A percentile compares a stretch with the other conserved stretches of the same genome.
Evolutionary conservation across 805 yeast species (phyloP).

Genomic region (Lipomyces japonicus): DNA sequence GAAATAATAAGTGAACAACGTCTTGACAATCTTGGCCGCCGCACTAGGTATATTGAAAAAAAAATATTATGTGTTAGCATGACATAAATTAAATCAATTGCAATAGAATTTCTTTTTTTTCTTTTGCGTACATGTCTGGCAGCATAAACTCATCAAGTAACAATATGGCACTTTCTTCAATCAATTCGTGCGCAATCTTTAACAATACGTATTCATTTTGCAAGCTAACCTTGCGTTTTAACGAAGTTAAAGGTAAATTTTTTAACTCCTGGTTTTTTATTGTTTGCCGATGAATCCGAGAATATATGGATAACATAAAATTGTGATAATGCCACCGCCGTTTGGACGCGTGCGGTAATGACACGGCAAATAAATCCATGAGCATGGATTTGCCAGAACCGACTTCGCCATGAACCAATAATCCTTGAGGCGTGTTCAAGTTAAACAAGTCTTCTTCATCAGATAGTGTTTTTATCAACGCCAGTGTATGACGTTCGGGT

Average conservation of each 20-base stretch:
- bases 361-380: conserved; percentile 65
- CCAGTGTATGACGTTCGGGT: conserved; percentile 31
- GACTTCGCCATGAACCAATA: conserved; percentile 47
- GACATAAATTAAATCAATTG: too few species aligned
- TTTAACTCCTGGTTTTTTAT: conserved; percentile 1
- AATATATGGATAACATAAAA: conserved; percentile 64
- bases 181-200: conserved; percentile 64
- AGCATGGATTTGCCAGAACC: conserved; percentile 75
- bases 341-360: conserved; percentile 60
- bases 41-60: conserved; percentile 41
- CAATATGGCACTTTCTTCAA: conserved; percentile 53
- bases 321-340: conserved; percentile 69
- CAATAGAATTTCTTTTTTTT: too few species aligned
- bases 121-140: conserved; percentile 57
- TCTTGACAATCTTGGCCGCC: conserved; percentile 63
- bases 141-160: conserved; percentile 72
- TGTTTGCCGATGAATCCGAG: conserved; percentile 49
- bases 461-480: conserved; percentile 49
- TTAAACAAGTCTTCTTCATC: conserved; percentile 59
- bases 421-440: conserved; percentile 60
- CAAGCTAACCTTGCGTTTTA: conserved; percentile 36
- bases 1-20: conserved; percentile 64
- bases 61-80: not conserved
- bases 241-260: not conserved
- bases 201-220: conserved; percentile 63